Percentiles rank a stretch among this genome's conserved stretches.
Evolutionary conservation across 2,329 filamentous ascomycete species (phyloP).

Genomic region (Mycosphaerella sp.): DNA sequence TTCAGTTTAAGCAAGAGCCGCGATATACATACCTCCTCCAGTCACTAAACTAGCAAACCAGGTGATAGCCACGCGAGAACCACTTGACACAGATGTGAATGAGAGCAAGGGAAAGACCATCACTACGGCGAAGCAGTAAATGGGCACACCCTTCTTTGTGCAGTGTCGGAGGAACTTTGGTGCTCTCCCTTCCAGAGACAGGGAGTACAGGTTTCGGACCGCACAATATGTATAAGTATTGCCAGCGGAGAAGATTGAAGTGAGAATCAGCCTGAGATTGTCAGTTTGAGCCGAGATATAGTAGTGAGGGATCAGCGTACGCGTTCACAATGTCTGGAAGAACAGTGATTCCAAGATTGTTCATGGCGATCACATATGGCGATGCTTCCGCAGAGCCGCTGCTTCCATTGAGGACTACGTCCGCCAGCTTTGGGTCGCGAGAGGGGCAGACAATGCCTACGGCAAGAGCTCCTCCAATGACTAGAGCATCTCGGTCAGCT

Average conservation of each 20-base stretch:
- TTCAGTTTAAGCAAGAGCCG: too few relatives aligned
- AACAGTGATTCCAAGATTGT: slow-evolving; percentile 39
- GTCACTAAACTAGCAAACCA: slow-evolving; percentile 51
- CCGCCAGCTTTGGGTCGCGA: slow-evolving; percentile 26
- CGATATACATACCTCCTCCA: slow-evolving; percentile 36
- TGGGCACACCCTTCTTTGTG: slow-evolving; percentile 55
- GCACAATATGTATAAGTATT: slow-evolving; percentile 53
- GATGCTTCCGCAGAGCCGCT: slow-evolving; percentile 33
- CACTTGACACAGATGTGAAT: slow-evolving; percentile 32
- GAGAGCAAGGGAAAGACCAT: slow-evolving; percentile 35
- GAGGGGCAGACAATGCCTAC: slow-evolving; percentile 38
- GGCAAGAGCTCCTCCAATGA: slow-evolving; percentile 41
- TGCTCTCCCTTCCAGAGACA: slow-evolving; percentile 49
- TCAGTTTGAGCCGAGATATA: not conserved
- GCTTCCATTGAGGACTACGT: slow-evolving; percentile 20
- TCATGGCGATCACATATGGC: slow-evolving; percentile 34
- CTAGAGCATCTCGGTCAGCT: slow-evolving; percentile 33
- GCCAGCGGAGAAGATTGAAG: slow-evolving; percentile 51
- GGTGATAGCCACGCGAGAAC: slow-evolving; percentile 29
- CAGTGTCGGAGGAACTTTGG: slow-evolving; percentile 52
- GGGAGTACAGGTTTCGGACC: slow-evolving; percentile 47
- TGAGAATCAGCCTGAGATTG: slow-evolving; percentile 35
- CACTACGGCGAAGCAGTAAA: slow-evolving; percentile 51
- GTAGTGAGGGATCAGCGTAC: slow-evolving; percentile 4
- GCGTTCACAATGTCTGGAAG: slow-evolving; percentile 39